phyloP scores from a whole-genome alignment of 345 rosid species.

The Xanthoceras sorbifolium region DNA sequence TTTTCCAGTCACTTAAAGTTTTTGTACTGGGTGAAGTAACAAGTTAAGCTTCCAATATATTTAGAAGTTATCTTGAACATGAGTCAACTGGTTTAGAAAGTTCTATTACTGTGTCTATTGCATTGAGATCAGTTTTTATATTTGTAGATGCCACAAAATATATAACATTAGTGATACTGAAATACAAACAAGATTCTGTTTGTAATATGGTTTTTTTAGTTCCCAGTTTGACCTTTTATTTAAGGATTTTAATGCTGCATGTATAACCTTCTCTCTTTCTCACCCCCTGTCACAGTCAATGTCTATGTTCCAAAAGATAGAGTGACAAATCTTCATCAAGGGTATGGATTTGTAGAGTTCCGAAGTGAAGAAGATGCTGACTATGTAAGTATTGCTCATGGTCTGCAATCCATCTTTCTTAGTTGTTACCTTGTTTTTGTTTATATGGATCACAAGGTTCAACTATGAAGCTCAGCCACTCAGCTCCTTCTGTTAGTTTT shows the following conservation, averaged over 20 bases:
- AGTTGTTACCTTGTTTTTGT: not conserved
- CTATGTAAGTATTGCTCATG: constrained; percentile 51
- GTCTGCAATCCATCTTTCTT: not conserved
- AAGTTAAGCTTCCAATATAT: not conserved
- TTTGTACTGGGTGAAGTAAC: not conserved
- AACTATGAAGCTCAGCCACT: not conserved
- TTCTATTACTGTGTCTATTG: not conserved
- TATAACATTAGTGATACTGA: not conserved
- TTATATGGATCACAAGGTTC: not conserved
- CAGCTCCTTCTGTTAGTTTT: not conserved
- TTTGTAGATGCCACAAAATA: not conserved
- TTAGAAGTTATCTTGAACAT: not conserved
- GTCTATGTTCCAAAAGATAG: constrained; percentile 98
- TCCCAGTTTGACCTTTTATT: not conserved
- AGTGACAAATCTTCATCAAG: constrained; percentile 93
- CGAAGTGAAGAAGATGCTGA: constrained; percentile 99
- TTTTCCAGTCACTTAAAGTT: not conserved
- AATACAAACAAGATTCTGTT: not conserved
- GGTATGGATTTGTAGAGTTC: constrained; percentile 89
- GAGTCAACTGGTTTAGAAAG: not conserved
- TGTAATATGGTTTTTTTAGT: not conserved
- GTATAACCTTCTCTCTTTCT: not conserved
- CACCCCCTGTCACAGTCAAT: constrained; percentile 54
- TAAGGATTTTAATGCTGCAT: not conserved
- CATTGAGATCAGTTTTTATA: not conserved